phyloP scores from a whole-genome alignment of 2,329 filamentous ascomycete genomes.

The Aspergillus calidoustus region DNA sequence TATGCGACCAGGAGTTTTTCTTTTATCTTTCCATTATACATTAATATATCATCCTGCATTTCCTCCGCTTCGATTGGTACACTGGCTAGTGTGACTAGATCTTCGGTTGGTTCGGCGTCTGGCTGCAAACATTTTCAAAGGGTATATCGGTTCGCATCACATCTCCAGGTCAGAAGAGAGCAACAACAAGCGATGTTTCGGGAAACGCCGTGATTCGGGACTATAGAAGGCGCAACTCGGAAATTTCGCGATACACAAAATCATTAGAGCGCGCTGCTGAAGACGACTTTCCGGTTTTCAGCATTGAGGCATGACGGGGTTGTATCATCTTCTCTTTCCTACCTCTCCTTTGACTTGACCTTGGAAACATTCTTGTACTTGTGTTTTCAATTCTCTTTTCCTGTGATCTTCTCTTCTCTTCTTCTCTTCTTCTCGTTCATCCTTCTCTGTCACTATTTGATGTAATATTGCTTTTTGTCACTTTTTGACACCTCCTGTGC shows the following conservation, averaged over 20 bases:
- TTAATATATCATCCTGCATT: conserved; percentile 35
- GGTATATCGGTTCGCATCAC: conserved; percentile 28
- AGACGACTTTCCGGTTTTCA: conserved; percentile 13
- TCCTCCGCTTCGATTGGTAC: conserved; percentile 25
- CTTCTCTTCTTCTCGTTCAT: conserved; percentile 32
- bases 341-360: conserved; percentile 11
- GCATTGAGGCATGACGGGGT: conserved; percentile 31
- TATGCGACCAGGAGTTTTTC: conserved; percentile 46
- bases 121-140: conserved; percentile 25
- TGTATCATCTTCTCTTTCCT: conserved; percentile 24
- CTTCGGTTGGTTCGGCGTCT: conserved; percentile 40
- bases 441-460: conserved; percentile 33
- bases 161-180: conserved; percentile 12
- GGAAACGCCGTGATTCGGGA: conserved; percentile 4
- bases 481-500: conserved; percentile 38
- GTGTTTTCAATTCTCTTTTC: conserved; percentile 6
- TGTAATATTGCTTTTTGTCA: conserved; percentile 37
- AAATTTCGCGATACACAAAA: conserved; percentile 26
- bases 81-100: conserved; percentile 28
- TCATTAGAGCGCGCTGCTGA: conserved; percentile 28
- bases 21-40: conserved; percentile 26
- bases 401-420: conserved; percentile 19
- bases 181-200: conserved; percentile 5
- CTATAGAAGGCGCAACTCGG: conserved; percentile 12
- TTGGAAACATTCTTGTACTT: conserved; percentile 6